Evolutionary conservation across 768 basidiomycete genomes (phyloP), one percentile per base, ranked within the genome.

Genomic region (Sporobolomyces roseus): DNA sequence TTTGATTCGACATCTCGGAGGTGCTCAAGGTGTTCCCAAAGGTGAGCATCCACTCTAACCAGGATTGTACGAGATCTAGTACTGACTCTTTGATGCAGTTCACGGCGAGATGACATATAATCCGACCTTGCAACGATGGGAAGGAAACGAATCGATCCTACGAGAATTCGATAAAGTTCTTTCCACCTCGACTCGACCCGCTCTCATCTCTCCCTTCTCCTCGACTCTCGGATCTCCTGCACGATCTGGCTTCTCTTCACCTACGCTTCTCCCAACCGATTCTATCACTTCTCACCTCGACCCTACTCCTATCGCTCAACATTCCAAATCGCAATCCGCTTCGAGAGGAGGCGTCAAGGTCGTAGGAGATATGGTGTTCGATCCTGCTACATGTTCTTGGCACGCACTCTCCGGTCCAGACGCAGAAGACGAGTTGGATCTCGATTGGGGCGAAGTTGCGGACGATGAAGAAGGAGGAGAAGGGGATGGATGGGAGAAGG

Each of bases 91-190:
- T 61, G n/a, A 10, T 23, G 9, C 75, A 94, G 94, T 91, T 52
- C 85, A 94, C 65, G 93, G 92, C 27, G 91, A 93, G 62, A 99
- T 99, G 94, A 89, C 86, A 75, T 99, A 92, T 90, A 98, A 99
- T 79, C 93, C 94, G 46, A 81, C 80, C 23, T 86, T 86, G 3
- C 84, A 89, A 21, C 88, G 91, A 41, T 99, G 94, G 94, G 94
- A 99, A 82, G 94, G 94, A 60, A 98, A 99, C 78, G 94, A 99
- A 71, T 87, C 89, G 66, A 85, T 86, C 21, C 83, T 97, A 35
- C 87, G 89, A 65, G 93, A 92, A 63, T 99, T 98, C 77, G 94
- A 98, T 58, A 80, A 81, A 23, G 87, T 84, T 21, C 84, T 89
- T 53, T 86, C 87, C 53, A 87, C 88, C 17, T 91, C 92, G 5